phyloP scores from a whole-genome alignment of 148 eudicot species.

The Rheum nobile region DNA sequence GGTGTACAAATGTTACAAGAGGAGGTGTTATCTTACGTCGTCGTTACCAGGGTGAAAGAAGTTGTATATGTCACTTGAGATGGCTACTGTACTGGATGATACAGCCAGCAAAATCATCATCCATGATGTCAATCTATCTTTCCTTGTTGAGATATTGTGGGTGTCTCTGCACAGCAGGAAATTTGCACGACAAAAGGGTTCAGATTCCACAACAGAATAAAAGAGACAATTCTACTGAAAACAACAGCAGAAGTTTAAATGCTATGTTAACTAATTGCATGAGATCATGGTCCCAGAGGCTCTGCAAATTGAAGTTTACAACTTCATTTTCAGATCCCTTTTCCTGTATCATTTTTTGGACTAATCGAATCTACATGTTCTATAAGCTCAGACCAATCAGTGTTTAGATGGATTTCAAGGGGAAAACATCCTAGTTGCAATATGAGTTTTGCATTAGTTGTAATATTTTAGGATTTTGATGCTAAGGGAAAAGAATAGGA shows the following conservation, averaged over 20 bases:
- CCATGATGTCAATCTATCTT: slow-evolving; percentile 61
- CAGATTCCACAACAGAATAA: neutral
- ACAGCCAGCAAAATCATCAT: slow-evolving; percentile 62
- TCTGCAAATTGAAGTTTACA: neutral
- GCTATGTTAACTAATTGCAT: neutral
- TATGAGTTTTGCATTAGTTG: too few relatives aligned
- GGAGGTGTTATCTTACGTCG: slow-evolving; percentile 6
- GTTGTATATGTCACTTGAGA: slow-evolving; percentile 56
- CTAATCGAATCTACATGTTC: neutral
- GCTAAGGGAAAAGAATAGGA: neutral
- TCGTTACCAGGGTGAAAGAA: slow-evolving; percentile 19
- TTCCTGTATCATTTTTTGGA: neutral
- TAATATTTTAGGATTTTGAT: too few relatives aligned
- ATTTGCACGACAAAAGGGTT: neutral
- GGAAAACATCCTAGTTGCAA: too few relatives aligned
- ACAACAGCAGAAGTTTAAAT: neutral
- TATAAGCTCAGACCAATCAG: neutral
- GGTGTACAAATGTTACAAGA: too few relatives aligned
- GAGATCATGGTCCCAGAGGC: neutral
- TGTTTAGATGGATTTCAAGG: too few relatives aligned
- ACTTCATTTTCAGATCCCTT: neutral
- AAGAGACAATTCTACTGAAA: neutral
- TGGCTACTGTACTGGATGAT: slow-evolving; percentile 65
- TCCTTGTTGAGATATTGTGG: slow-evolving; percentile 47
- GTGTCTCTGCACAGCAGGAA: slow-evolving; percentile 37